Evolutionary conservation across 1,284 basidiomycete genomes (phyloP), one percentile per base, ranked within the genome.

Genomic region (Ceratobasidium theobromae): DNA sequence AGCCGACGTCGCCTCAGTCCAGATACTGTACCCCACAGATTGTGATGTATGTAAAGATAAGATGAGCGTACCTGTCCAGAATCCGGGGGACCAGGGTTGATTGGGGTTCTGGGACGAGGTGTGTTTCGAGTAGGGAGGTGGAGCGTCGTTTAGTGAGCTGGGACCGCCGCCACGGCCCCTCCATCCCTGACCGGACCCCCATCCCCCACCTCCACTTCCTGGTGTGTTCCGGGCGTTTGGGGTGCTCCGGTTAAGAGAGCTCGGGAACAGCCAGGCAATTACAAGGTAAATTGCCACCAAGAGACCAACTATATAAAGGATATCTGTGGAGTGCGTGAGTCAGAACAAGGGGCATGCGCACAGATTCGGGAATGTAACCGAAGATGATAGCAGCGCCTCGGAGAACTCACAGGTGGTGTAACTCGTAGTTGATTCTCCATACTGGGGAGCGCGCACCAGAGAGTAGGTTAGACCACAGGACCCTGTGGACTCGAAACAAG

Each of bases 381-480:
- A 25, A 48, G 23, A 72, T 55, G 54, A 69, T 57, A 43, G 67
- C 70, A 62, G 69, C 72, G 46, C n/a, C n/a, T n/a, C n/a, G n/a
- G 73, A 70, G 35, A 73, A 70, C 9, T 41, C 51, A 43, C 53
- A 62, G 49, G 67, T 67, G 58, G 30, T 32, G 30, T 60, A 53
- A 65, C 55, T 12, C 49, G 41, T 9, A 28, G 68, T 57, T 48
- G 53, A 70, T 64, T 69, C 45, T 65, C 65, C 8, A 23, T 71
- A 32, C 60, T 45, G n/a, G 60, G 69, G 64, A 66, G 51, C 51
- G 28, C 68, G 69, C 38, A 75, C 70, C 12, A 81, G 74, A 52
- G 75, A 71, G 68, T 79, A 80, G 28, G 76, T 75, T 8, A 81
- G 70, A 1, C 75, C 79, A 66, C 79, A 80, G 4, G 77, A 79